Evolutionary conservation across 495 filamentous ascomycete species (phyloP), one percentile per base, ranked within the genome.

Genomic region (Bathelium albidoporum): DNA sequence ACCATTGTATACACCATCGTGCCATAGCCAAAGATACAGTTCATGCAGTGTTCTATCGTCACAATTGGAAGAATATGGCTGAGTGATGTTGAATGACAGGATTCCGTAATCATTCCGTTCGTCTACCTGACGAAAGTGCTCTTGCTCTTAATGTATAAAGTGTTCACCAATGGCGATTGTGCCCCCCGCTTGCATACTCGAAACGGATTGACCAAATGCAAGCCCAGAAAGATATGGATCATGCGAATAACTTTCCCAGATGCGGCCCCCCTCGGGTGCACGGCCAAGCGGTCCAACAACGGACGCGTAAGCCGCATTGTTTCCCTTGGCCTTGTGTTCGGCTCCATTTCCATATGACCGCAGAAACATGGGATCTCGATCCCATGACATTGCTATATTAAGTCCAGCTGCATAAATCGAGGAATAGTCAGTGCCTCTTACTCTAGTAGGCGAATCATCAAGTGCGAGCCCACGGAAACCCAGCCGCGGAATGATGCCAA

Each of bases 141-240:
- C 90, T 68, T 82, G 76, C 66, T 85, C 89, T 62, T 93, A 88
- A 36, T 79, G 78, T 60, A 95, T 86, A 65, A 75, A 91, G 66
- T 95, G 90, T 78, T 95, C 94, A 22, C 87, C 90, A 67, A 83
- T 89, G 64, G 90, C 90, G 72, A 94, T 81, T 41, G 89, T 84
- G 63, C 89, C 89, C 18, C 85, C 85, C 77, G 90, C 85, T 67
- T 95, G 90, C 53, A 91, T 89, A 52, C 90, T 90, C 72, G 85
- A 83, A 70, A 94, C 82, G 0, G 89, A 87, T 72, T 90, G 81
- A 62, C 80, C 80, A 67, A 94, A 89, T 60, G 81, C 81, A 52
- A 86, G 72, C 65, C 90, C 90, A 10, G 88, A 90, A 44, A 93
- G 79, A 32, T 86, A 87, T 0, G 89, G 89, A 67, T 93, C 89